Percentiles rank a stretch among this genome's conserved stretches.
Evolutionary conservation across 148 eudicot species (phyloP).

Genomic region (Fagopyrum tataricum): DNA sequence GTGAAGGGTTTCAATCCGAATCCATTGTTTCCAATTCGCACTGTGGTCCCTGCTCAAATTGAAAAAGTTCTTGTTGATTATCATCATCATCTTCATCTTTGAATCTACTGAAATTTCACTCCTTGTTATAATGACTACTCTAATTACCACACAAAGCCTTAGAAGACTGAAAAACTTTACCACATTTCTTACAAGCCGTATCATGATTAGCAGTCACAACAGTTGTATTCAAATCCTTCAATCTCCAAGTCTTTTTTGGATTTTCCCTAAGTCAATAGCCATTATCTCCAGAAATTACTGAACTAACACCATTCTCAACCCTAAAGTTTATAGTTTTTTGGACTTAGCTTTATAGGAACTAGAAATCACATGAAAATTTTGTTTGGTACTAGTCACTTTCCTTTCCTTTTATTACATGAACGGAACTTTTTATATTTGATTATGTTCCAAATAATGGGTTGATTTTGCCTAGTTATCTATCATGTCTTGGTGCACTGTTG

Average conservation of each 20-base stretch:
- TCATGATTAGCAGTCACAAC: conserved; percentile 18
- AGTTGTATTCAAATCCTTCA: conserved; percentile 12
- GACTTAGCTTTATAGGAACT: not conserved
- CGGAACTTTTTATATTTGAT: no score
- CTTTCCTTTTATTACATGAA: no score
- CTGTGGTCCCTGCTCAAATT: conserved; percentile 25
- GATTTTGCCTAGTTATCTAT: no score
- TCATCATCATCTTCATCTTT: conserved; percentile 13
- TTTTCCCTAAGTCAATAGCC: conserved; percentile 24
- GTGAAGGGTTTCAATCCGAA: conserved; percentile 32
- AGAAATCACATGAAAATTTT: conserved; percentile 50
- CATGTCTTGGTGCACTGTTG: no score
- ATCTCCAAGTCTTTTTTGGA: conserved; percentile 75
- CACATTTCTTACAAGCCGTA: conserved; percentile 74
- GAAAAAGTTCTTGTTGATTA: conserved; percentile 43
- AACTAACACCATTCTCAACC: conserved; percentile 4
- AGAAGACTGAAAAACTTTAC: conserved; percentile 70
- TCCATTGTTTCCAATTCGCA: conserved; percentile 32
- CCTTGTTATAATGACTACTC: conserved; percentile 49
- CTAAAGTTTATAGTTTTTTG: conserved; percentile 16
- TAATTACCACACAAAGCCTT: conserved; percentile 92
- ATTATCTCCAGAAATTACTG: not conserved
- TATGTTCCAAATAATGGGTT: no score
- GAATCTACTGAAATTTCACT: conserved; percentile 8
- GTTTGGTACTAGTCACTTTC: no score